Base-by-base conservation (phyloP, 108 stramenopile species). In the Stephanodiscus triporus region DNA sequence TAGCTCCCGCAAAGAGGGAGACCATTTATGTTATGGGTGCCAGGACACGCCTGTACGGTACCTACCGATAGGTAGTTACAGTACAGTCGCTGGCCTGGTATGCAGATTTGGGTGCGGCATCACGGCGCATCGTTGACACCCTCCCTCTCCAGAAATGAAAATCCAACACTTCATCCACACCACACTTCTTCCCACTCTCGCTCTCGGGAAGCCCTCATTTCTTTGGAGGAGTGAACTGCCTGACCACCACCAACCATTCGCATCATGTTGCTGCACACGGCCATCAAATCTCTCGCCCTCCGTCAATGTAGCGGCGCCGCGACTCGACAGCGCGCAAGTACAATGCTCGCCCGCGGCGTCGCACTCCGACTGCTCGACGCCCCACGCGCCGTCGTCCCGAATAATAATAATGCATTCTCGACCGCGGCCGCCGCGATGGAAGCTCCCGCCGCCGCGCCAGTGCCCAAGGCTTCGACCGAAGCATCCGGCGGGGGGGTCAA, bases 211-310 rank as follows among this genome's bases (percentile, higher is more conserved):
- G n/a, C n/a, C n/a, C n/a, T n/a, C n/a, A n/a, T n/a, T n/a, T n/a
- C n/a, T n/a, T n/a, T n/a, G n/a, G n/a, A n/a, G n/a, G n/a, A n/a
- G n/a, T n/a, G n/a, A n/a, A n/a, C n/a, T n/a, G n/a, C n/a, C n/a
- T n/a, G n/a, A n/a, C n/a, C n/a, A n/a, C 37, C 36, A 37, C 34
- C 36, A 38, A 37, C 16, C 32, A 34, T 34, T 14, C 4, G 6
- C 32, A 69, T 20, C 37, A 69, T 69, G 68, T 57, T 69, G 54
- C 42, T 69, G 32, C 22, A 38, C 16, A 40, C 68, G 14, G 54
- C 68, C 23, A 38, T 37, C 17, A 69, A 69, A 69, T 54, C 68
- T 38, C 55, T 69, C 23, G 51, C 53, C 40, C 38, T 56, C 26
- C 68, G 55, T 38, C 68, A 57, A 55, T 9, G 20, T 48, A 14